Evolutionary conservation across 352 stramenopile genomes (phyloP).

Genomic region (Aphanomyces stellatus): DNA sequence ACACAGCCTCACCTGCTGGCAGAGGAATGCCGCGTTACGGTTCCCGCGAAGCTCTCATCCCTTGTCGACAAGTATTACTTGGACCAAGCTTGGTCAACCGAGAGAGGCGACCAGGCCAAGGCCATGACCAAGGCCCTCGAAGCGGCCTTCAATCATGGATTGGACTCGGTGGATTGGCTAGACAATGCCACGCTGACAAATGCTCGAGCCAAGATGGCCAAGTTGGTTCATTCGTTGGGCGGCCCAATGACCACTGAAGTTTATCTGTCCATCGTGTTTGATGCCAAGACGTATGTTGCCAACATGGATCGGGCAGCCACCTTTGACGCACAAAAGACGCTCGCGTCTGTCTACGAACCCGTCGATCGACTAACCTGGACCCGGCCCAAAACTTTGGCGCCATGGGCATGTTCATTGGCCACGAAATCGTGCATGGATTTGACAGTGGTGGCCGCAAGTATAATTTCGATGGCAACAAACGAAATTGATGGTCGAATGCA

Average conservation of each 20-base stretch:
- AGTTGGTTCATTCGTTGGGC: constrained; percentile 71
- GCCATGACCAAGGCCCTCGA: constrained; percentile 84
- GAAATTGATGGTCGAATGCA: constrained; percentile 92
- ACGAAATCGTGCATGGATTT: constrained; percentile 92
- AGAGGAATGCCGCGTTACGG: constrained; percentile 64
- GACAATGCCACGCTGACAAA: constrained; percentile 69
- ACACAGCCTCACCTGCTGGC: constrained; percentile 80
- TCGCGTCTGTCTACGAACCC: constrained; percentile 31
- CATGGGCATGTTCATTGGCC: constrained; percentile 88
- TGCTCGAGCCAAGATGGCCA: constrained; percentile 80
- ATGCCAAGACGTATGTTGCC: too few relatives aligned
- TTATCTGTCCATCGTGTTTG: too few relatives aligned
- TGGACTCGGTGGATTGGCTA: constrained; percentile 86
- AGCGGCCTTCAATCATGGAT: constrained; percentile 56
- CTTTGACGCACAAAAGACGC: constrained; percentile 19
- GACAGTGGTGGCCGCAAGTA: constrained; percentile 88
- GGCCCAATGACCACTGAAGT: constrained; percentile 30
- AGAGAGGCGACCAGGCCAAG: constrained; percentile 29
- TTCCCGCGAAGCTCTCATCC: constrained; percentile 54
- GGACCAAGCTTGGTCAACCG: too few relatives aligned
- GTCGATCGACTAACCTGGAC: constrained; percentile 57
- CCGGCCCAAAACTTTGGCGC: constrained; percentile 84
- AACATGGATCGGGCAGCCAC: constrained; percentile 30
- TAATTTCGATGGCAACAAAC: constrained; percentile 69
- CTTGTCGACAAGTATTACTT: constrained; percentile 56